Evolutionary conservation across 2,329 filamentous ascomycete genomes (phyloP), one percentile per base, ranked within the genome.

Genomic region (Aspergillus sp.): DNA sequence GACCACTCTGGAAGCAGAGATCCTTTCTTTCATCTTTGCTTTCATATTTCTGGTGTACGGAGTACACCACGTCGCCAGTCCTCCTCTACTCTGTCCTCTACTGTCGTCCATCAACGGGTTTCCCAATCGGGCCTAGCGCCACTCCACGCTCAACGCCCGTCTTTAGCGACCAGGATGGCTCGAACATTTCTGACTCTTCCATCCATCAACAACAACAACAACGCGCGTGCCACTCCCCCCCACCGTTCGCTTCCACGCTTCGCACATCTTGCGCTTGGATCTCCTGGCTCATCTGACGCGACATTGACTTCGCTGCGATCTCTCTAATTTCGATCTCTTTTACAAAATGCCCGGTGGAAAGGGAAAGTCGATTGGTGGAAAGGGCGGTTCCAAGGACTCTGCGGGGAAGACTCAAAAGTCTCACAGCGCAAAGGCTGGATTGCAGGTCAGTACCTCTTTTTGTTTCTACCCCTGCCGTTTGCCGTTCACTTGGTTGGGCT

Each of bases 401-500:
- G 83, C 82, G 67, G 87, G 86, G 76, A 95, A 95, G 77, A 85
- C 87, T 66, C 87, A 94, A 75, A 94, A 93, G 75, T 84, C 81
- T 61, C 90, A 95, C 77, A 95, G 89, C 62, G 88, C 88, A 65
- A 90, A 93, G 72, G 90, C 90, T 68, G 90, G 90, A 67, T 80
- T 96, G 59, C 90, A 96, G 85, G 90, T 96, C 78, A 79, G 87
- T 74, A 51, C 49, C 53, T 52, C 41, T 47, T 44, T 46, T 45
- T 48, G 44, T 46, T 44, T 54, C 54, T 52, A 45, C 29, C 43
- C 40, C 7, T 29, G 40, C 27, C 19, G 19, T 19, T 19, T 45
- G 30, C 10, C 46, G 34, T 41, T 12, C 9, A 35, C 41, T 10
- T 30, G 41, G n/a, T 9, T 29, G 12, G 27, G 29, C 41, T 19